phyloP scores from a whole-genome alignment of 352 stramenopile genomes.

The Saprolegnia parasitica region DNA sequence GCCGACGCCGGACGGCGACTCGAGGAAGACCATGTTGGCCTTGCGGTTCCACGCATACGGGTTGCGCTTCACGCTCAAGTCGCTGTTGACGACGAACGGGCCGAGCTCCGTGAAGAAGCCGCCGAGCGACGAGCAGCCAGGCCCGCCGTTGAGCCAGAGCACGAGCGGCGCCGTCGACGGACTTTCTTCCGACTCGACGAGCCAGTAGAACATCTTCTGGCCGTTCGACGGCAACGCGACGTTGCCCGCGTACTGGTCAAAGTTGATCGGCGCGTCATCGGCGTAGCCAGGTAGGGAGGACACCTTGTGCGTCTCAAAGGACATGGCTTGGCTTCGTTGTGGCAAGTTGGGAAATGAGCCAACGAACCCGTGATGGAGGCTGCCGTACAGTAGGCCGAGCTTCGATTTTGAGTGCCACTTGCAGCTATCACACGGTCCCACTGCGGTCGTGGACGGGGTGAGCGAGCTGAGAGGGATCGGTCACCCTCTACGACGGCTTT shows the following conservation, averaged over 20 bases:
- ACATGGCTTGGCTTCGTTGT: not conserved
- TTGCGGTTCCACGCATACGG: conserved; percentile 28
- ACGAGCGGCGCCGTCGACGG: conserved; percentile 56
- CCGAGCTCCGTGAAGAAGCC: conserved; percentile 43
- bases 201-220: conserved; percentile 67
- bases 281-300: not conserved
- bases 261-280: not conserved
- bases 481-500: too few species aligned
- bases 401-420: too few species aligned
- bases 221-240: conserved; percentile 47
- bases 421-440: too few species aligned
- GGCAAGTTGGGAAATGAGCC: not conserved
- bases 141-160: conserved; percentile 77
- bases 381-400: too few species aligned
- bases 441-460: too few species aligned
- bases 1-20: conserved; percentile 25
- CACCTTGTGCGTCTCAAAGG: not conserved
- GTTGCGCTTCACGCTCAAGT: conserved; percentile 24
- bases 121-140: conserved; percentile 66
- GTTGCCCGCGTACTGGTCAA: conserved; percentile 59
- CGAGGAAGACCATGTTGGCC: conserved; percentile 22
- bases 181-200: conserved; percentile 49
- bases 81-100: conserved; percentile 23
- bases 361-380: too few species aligned
- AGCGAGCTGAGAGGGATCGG: too few species aligned